Percentiles rank a stretch among this genome's conserved stretches.
These are phyloP conservation scores for Chrysoporthe austroafricana DNA, from an alignment of 2,329 filamentous ascomycete species.

Conservation along the genomic window DNA sequence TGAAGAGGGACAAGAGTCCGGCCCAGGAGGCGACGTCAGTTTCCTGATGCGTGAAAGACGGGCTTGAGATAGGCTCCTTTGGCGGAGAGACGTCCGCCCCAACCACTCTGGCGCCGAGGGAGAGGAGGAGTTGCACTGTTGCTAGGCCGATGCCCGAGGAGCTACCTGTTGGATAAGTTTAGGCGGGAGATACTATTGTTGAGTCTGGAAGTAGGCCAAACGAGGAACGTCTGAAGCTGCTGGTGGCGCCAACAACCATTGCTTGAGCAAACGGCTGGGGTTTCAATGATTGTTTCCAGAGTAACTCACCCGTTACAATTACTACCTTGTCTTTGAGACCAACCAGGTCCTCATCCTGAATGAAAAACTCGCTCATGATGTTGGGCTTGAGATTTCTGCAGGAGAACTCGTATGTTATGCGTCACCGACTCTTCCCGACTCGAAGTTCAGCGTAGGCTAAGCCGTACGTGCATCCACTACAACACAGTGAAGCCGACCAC, in stretches of 20 bases:
- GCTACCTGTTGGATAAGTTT: not conserved
- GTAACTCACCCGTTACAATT: not conserved
- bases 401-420: not conserved
- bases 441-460: not conserved
- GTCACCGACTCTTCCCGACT: not conserved
- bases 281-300: not conserved
- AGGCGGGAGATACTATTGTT: not conserved
- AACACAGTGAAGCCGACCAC: not conserved
- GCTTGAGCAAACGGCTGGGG: not conserved
- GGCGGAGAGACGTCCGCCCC: not conserved
- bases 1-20: not conserved
- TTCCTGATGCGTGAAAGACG: not conserved
- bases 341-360: not conserved
- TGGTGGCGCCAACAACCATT: not conserved
- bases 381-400: not conserved
- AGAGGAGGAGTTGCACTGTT: conserved; percentile 7
- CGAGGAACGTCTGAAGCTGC: no score
- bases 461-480: not conserved
- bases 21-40: conserved; percentile 6
- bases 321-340: conserved; percentile 1
- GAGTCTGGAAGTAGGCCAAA: not conserved
- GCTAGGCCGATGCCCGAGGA: conserved; percentile 16
- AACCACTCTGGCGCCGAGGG: conserved; percentile 10
- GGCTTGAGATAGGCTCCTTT: not conserved
- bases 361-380: conserved; percentile 1